Evolutionary conservation across 805 yeast species (phyloP).

Genomic region (Maudiozyma turicensis): DNA sequence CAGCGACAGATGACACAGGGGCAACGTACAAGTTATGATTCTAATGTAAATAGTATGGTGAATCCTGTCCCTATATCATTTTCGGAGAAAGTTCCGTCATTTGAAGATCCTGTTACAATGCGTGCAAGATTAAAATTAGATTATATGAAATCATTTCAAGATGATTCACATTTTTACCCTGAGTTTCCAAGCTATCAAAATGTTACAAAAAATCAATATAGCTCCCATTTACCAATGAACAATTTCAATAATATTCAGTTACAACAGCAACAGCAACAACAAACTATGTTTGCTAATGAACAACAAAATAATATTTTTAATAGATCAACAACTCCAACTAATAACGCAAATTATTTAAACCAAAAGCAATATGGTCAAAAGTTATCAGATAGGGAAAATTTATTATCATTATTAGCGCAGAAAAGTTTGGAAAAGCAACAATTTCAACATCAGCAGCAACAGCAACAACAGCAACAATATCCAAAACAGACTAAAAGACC

Average conservation of each 20-base stretch:
- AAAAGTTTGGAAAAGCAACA: constrained; percentile 18
- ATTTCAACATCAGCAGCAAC: constrained; percentile 8
- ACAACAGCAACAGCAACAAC: background rate
- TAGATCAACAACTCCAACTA: constrained; percentile 1
- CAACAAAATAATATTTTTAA: background rate
- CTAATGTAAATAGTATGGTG: background rate
- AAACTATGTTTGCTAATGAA: constrained; percentile 1
- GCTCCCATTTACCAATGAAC: background rate
- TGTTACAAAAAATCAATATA: constrained; percentile 1
- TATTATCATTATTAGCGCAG: constrained; percentile 13
- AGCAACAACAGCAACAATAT: constrained; percentile 11
- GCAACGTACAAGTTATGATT: background rate
- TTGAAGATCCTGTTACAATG: constrained; percentile 19
- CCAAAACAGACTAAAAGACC: constrained; percentile 5
- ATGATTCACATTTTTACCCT: constrained; percentile 23
- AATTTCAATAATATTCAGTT: background rate
- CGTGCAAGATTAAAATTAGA: constrained; percentile 22
- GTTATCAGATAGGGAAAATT: constrained; percentile 11
- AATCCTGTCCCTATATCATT: background rate
- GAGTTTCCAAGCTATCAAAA: constrained; percentile 6
- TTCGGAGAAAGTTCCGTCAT: background rate
- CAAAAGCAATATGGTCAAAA: constrained; percentile 1
- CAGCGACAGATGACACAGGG: background rate
- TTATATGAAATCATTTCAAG: constrained; percentile 22
- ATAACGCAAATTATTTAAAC: background rate